phyloP scores from a whole-genome alignment of 495 filamentous ascomycete species.

The Zalerion maritima region DNA sequence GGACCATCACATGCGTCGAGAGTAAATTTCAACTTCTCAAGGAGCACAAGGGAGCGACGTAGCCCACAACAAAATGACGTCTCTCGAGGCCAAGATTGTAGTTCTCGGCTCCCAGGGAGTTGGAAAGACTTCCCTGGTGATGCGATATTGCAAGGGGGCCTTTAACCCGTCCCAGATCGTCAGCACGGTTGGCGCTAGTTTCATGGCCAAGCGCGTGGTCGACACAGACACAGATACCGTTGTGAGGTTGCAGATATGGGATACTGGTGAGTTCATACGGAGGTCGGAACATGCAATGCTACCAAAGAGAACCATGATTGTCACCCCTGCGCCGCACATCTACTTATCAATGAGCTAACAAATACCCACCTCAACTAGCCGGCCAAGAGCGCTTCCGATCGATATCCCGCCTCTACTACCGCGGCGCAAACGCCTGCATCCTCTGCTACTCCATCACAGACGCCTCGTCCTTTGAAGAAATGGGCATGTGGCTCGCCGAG shows the following conservation, averaged over 20 bases:
- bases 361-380: slow-evolving; percentile 27
- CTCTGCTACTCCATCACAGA: slow-evolving; percentile 92
- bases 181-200: slow-evolving; percentile 84
- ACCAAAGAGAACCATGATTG: slow-evolving; percentile 5
- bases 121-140: slow-evolving; percentile 86
- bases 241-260: slow-evolving; percentile 83
- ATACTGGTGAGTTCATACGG: slow-evolving; percentile 44
- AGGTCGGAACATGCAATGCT: slow-evolving; percentile 1
- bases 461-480: slow-evolving; percentile 72
- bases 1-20: no score
- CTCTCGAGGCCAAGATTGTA: slow-evolving; percentile 85
- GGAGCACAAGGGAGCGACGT: no score
- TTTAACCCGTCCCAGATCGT: slow-evolving; percentile 56
- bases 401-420: slow-evolving; percentile 89
- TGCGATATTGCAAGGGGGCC: slow-evolving; percentile 68
- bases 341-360: slow-evolving; percentile 3
- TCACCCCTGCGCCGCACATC: slow-evolving; percentile 8
- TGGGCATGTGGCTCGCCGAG: slow-evolving; percentile 83
- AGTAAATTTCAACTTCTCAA: no score
- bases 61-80: no score
- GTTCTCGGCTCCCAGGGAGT: slow-evolving; percentile 84
- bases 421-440: slow-evolving; percentile 85
- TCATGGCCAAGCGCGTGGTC: slow-evolving; percentile 82
- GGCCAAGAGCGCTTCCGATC: slow-evolving; percentile 91
- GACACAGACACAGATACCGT: slow-evolving; percentile 67